Base-by-base conservation (phyloP, 306 rosid genomes). In the Morella rubra region DNA sequence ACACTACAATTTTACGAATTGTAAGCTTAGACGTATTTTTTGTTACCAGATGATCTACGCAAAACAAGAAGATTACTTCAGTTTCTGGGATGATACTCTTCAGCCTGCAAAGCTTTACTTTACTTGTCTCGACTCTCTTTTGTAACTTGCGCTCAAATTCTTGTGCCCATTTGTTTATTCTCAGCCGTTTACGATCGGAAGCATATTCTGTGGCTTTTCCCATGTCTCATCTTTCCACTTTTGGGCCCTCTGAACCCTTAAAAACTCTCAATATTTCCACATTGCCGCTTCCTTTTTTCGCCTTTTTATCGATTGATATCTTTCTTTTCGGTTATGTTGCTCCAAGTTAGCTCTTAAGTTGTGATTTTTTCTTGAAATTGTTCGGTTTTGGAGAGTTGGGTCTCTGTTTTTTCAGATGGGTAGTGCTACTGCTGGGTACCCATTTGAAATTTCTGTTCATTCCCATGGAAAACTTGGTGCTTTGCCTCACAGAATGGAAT, bases 351-450 rank as follows among this genome's bases (percentile, higher is more conserved):
- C 47, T 65, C 65, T 27, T 16, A 7, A 46, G 19, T 71, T 67
- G 60, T 65, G 67, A n/a, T 55, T 55, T 58, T 56, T 53, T 13
- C 8, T 61, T 61, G 75, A 59, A 20, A 71, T 77, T 56, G 54
- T 11, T 64, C 24, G 50, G 44, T 42, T 75, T 79, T 37, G 77
- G 64, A 67, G 69, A 40, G 59, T 70, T 71, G 53, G 64, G 56
- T 53, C 49, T 65, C 55, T 58, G 7, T 61, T 66, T 69, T 83
- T 49, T 18, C 73, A 74, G 32, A 88, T 94, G 96, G 93, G 78
- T 45, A 44, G 84, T 75, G 87, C 82, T 76, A 83, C 84, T 58
- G 80, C 78, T 58, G 82, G 87, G 55, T 78, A 54, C 84, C 88
- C 92, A 68, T 69, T 84, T 55, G 86, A 90, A 71, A 61, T 77